A percentile compares a stretch with the other conserved stretches of the same genome.
phyloP scores from a whole-genome alignment of 768 basidiomycete species.

The Amanita exitialis region DNA sequence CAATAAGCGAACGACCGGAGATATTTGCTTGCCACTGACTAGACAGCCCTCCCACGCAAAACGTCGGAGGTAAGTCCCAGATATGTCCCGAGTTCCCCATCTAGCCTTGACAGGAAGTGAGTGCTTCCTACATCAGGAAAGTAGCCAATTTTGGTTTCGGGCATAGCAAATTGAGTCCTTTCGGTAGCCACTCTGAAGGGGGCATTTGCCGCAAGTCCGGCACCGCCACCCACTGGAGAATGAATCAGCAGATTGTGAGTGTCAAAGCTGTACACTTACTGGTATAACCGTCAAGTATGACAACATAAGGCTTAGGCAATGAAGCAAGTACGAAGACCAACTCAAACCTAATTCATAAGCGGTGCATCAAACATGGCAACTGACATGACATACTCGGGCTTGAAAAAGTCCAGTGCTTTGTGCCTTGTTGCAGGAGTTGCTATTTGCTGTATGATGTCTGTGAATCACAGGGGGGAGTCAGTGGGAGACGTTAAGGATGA shows the following conservation, averaged over 20 bases:
- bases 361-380: slow-evolving; percentile 10
- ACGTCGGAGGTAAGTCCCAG: slow-evolving; percentile 74
- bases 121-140: slow-evolving; percentile 90
- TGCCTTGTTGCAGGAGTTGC: slow-evolving; percentile 38
- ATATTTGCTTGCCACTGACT: slow-evolving; percentile 40
- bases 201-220: slow-evolving; percentile 77
- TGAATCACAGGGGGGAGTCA: not conserved
- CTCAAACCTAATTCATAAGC: slow-evolving; percentile 50
- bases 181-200: slow-evolving; percentile 91
- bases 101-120: slow-evolving; percentile 81
- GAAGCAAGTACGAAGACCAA: slow-evolving; percentile 64
- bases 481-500: no score
- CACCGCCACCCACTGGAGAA: slow-evolving; percentile 85
- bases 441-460: slow-evolving; percentile 22
- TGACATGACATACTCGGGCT: slow-evolving; percentile 58
- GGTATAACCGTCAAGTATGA: slow-evolving; percentile 83
- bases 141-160: slow-evolving; percentile 89
- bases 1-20: not conserved
- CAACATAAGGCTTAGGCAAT: slow-evolving; percentile 81
- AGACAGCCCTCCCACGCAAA: slow-evolving; percentile 72
- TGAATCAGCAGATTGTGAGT: slow-evolving; percentile 5
- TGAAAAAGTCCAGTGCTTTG: slow-evolving; percentile 80
- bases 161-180: slow-evolving; percentile 89
- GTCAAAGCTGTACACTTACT: slow-evolving; percentile 42
- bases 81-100: slow-evolving; percentile 92